Base-by-base conservation (phyloP, 75 land plant species). In the Cryptomeria japonica region DNA sequence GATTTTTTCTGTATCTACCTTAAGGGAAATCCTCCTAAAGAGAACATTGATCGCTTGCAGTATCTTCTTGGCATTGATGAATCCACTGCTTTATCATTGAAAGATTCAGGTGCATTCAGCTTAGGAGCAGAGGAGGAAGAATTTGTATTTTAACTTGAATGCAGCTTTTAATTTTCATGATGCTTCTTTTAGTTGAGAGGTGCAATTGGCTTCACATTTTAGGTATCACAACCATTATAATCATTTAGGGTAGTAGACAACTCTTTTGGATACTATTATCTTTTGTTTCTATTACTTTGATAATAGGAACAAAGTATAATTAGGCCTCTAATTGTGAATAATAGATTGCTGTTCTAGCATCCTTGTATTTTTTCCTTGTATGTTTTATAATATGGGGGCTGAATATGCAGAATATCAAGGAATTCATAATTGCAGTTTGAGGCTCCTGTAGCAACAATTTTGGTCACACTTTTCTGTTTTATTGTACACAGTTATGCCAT, bases 1-100 rank as follows among this genome's bases (percentile, higher is more conserved):
- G 98, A 97, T 89, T 90, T 98, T 12, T 98, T 87, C 87, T 89
- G 89, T 56, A 55, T 93, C 70, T 98, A 97, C 88, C 18, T 91
- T 82, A 95, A 94, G 90, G 92, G 91, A 44, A 86, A 92, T n/a
- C 95, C 96, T 18, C 73, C 90, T 1, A 88, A 90, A 16, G 95
- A 96, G 58, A 97, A 94, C 75, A 84, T 92, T n/a, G 28, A 89
- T 7, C 90, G 99, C 44, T 77, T 98, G 84, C 99, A 97, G 84
- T 94, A 93, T 87, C 92, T 98, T 75, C 92, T 98, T 44, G 94
- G 93, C 25, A 92, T 98, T 61, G 90, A 90, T 86, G 99, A 96
- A 77, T 86, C 92, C 31, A 88, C 92, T 18, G 98, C 95, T 15
- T 86, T 87, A 41, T 79, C 89, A 22, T 72, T 96, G 28, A 87